Evolutionary conservation across 2,329 filamentous ascomycete genomes (phyloP).

Genomic region (Aspergillus ochraceoroseus): DNA sequence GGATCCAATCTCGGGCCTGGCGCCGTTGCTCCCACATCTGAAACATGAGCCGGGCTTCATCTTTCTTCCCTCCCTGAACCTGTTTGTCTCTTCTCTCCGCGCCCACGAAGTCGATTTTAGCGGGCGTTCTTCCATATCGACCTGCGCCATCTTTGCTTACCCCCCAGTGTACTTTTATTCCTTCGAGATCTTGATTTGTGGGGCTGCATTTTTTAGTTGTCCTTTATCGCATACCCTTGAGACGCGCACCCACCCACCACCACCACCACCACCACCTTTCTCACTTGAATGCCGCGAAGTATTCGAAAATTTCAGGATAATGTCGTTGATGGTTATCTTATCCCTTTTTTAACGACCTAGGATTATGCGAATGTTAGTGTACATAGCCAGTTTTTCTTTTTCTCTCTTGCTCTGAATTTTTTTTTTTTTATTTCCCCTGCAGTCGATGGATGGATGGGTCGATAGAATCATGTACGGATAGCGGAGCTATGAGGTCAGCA

Average conservation of each 20-base stretch:
- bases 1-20: constrained; percentile 31
- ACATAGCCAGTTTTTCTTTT: constrained; percentile 37
- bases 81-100: constrained; percentile 11
- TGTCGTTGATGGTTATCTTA: constrained; percentile 20
- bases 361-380: constrained; percentile 35
- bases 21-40: constrained; percentile 27
- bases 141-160: constrained; percentile 18
- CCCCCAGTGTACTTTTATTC: constrained; percentile 28
- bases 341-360: constrained; percentile 21
- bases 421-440: constrained; percentile 14
- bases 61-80: constrained; percentile 19
- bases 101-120: constrained; percentile 31
- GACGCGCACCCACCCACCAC: neutral
- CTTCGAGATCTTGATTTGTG: constrained; percentile 14
- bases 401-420: no score
- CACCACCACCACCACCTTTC: neutral
- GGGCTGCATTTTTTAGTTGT: constrained; percentile 6
- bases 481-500: constrained; percentile 37
- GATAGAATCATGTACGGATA: constrained; percentile 36
- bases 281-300: constrained; percentile 15
- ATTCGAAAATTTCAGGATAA: constrained; percentile 20
- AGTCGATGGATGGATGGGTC: constrained; percentile 20
- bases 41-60: constrained; percentile 28
- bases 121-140: constrained; percentile 29
- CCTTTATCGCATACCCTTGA: constrained; percentile 11